phyloP scores from a whole-genome alignment of 306 rosid genomes.

The Acmispon strigosus region DNA sequence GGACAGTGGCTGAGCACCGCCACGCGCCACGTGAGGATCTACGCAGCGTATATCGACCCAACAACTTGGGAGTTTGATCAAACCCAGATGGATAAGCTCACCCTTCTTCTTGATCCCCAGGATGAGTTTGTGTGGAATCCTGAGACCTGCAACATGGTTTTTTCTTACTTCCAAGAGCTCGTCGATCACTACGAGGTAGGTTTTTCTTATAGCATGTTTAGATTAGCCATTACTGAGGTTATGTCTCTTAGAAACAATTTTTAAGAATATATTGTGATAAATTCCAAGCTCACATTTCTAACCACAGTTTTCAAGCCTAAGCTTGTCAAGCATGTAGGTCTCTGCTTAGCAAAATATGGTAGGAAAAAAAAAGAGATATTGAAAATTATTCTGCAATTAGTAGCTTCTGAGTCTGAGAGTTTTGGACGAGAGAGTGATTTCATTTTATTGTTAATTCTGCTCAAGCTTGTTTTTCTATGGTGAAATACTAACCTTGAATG shows the following conservation, averaged over 20 bases:
- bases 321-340: background rate
- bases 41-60: constrained; percentile 84
- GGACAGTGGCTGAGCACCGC: constrained; percentile 56
- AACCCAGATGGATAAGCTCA: constrained; percentile 89
- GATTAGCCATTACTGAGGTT: no score
- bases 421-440: background rate
- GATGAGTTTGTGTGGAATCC: constrained; percentile 87
- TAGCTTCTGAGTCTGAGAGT: background rate
- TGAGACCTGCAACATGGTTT: constrained; percentile 62
- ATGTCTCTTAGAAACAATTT: no score
- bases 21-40: constrained; percentile 52
- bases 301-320: background rate
- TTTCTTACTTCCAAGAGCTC: constrained; percentile 85
- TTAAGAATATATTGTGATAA: background rate
- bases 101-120: constrained; percentile 82
- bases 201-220: no score
- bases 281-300: background rate
- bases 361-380: background rate
- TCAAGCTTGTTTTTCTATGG: background rate
- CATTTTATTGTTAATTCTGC: background rate
- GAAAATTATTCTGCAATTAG: no score
- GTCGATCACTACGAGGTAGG: constrained; percentile 93
- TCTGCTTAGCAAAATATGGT: background rate
- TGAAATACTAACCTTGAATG: constrained; percentile 10
- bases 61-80: constrained; percentile 80